Evolutionary conservation across 1,139 yeast genomes (phyloP).

Genomic region (Magnusiomyces ingens): DNA sequence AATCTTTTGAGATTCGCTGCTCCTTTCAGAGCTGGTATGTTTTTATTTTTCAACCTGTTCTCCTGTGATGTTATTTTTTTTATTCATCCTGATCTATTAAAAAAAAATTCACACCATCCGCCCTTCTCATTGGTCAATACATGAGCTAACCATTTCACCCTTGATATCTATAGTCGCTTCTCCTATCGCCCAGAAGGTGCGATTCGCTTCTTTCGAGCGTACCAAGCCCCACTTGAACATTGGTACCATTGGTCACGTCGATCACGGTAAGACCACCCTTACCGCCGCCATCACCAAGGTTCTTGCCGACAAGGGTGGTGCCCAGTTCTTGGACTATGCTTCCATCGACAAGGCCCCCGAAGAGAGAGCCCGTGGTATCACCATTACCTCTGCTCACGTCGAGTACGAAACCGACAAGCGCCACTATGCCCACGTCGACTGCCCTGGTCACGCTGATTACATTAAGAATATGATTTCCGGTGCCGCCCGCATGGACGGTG

Average conservation of each 20-base stretch:
- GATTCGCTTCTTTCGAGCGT: conserved; percentile 26
- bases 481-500: conserved; percentile 99
- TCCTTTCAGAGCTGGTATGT: conserved; percentile 3
- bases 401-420: conserved; percentile 90
- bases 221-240: conserved; percentile 88
- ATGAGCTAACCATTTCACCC: background rate
- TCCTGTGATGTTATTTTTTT: too few relatives aligned
- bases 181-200: background rate
- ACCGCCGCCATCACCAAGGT: conserved; percentile 99
- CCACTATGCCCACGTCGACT: conserved; percentile 95
- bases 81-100: background rate
- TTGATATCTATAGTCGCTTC: background rate
- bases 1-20: background rate
- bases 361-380: conserved; percentile 99
- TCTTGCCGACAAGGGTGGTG: conserved; percentile 82
- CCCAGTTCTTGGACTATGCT: conserved; percentile 84
- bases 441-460: conserved; percentile 99
- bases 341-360: conserved; percentile 98
- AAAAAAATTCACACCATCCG: too few relatives aligned
- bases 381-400: conserved; percentile 95
- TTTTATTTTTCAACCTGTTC: background rate
- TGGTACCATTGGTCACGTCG: conserved; percentile 96
- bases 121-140: background rate
- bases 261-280: conserved; percentile 96
- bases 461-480: conserved; percentile 99